phyloP scores from a whole-genome alignment of 73 alveolate genomes.

The Uronychia setigera region DNA sequence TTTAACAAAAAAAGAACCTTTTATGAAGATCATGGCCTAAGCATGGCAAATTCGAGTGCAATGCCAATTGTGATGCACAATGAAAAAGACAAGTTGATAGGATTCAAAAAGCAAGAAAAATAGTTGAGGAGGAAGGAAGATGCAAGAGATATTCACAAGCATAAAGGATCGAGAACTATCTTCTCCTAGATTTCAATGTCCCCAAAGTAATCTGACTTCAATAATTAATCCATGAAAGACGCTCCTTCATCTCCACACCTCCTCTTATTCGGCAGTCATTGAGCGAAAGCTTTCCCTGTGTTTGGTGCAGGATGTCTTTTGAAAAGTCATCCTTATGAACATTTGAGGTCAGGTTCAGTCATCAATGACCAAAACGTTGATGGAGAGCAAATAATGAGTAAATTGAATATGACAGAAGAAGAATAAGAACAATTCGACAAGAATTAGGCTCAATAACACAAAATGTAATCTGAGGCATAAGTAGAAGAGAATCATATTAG shows the following conservation, averaged over 20 bases:
- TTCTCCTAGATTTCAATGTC: neutral
- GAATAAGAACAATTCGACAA: too few species aligned
- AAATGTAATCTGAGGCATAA: too few species aligned
- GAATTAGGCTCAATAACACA: too few species aligned
- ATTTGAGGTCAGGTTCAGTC: neutral
- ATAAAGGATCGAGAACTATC: neutral
- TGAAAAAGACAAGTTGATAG: neutral
- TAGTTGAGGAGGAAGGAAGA: neutral
- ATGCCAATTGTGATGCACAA: neutral
- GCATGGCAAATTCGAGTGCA: neutral
- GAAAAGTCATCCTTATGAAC: neutral
- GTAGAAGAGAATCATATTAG: too few species aligned
- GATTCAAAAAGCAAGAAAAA: neutral
- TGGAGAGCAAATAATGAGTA: neutral
- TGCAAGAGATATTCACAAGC: neutral
- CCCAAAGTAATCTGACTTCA: neutral
- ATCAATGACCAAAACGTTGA: too few species aligned
- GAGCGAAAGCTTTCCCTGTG: slow-evolving; percentile 1
- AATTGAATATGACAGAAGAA: neutral
- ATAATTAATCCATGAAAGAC: neutral
- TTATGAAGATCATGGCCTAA: neutral
- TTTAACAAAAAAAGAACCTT: neutral
- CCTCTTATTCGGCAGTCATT: neutral
- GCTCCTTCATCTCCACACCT: neutral
- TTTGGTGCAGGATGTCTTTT: neutral